phyloP scores from a whole-genome alignment of 2,329 filamentous ascomycete species.

The Hymenoscyphus fraxineus region DNA sequence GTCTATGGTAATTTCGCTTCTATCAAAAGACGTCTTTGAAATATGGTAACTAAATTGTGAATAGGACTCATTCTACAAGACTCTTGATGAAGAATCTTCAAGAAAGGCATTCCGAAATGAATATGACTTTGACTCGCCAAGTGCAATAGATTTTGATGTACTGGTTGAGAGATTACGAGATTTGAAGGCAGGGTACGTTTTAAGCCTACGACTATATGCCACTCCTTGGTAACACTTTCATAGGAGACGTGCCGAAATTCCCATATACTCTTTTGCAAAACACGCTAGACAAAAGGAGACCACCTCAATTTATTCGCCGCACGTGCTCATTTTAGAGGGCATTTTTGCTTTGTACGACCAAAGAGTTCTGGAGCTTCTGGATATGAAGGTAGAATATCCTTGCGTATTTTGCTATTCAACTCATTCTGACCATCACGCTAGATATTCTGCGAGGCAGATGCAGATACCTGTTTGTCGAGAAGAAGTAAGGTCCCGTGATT shows the following conservation, averaged over 20 bases:
- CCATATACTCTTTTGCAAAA: conserved; percentile 91
- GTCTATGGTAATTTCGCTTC: conserved; percentile 69
- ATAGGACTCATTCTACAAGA: conserved; percentile 97
- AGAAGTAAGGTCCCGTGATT: conserved; percentile 57
- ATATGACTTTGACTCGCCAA: conserved; percentile 92
- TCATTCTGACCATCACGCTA: conserved; percentile 28
- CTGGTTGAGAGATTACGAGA: conserved; percentile 75
- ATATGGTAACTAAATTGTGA: conserved; percentile 17
- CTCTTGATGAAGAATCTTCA: conserved; percentile 73
- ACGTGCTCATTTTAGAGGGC: conserved; percentile 91
- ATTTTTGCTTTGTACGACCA: conserved; percentile 92
- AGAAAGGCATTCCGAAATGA: conserved; percentile 81
- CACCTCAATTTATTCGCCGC: conserved; percentile 90
- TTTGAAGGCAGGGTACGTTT: conserved; percentile 78
- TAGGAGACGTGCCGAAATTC: conserved; percentile 84
- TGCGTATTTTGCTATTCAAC: not conserved
- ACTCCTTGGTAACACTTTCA: conserved; percentile 3
- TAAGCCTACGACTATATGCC: not conserved
- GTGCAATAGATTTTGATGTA: conserved; percentile 91
- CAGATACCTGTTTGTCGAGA: conserved; percentile 86
- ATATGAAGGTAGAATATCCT: conserved; percentile 69
- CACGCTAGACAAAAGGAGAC: conserved; percentile 77
- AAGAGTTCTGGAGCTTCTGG: conserved; percentile 78
- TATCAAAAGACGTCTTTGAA: conserved; percentile 22
- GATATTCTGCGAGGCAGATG: conserved; percentile 96